Conservation (phyloP, 1,284 basidiomycete species). For the Pterulicium gracile region DNA sequence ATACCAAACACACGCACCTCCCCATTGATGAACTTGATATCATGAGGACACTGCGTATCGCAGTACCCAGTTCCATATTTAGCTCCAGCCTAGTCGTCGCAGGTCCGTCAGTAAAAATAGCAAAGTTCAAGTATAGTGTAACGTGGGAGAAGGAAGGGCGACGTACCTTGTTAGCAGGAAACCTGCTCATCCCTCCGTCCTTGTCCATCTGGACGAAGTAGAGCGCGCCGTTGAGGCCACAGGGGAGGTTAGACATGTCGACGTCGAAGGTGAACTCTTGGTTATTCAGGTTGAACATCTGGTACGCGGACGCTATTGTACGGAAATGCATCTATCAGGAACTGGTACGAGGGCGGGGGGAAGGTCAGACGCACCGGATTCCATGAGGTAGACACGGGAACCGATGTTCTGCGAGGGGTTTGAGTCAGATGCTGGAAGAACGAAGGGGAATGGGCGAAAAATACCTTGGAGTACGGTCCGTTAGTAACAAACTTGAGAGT, state of each 20-base stretch:
- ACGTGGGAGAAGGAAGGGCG: neutral
- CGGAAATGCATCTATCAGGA: neutral
- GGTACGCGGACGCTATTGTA: conserved; percentile 16
- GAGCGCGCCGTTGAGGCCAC: conserved; percentile 22
- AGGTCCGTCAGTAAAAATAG: neutral
- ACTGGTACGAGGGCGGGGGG: neutral
- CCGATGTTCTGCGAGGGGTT: conserved; percentile 41
- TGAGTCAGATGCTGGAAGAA: too few species aligned
- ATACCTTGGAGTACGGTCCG: conserved; percentile 11
- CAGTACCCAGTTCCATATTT: conserved; percentile 47
- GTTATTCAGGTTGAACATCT: conserved; percentile 31
- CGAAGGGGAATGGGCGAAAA: neutral
- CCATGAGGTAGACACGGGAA: conserved; percentile 45
- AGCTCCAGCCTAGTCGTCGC: conserved; percentile 32
- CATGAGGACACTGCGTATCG: conserved; percentile 36
- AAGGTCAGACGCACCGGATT: conserved; percentile 17
- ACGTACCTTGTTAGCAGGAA: conserved; percentile 9
- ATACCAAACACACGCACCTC: conserved; percentile 16
- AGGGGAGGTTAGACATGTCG: conserved; percentile 23
- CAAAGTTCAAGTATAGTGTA: neutral
- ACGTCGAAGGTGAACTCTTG: conserved; percentile 39
- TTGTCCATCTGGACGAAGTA: conserved; percentile 29
- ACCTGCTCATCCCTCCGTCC: conserved; percentile 30
- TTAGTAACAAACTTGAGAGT: conserved; percentile 41
- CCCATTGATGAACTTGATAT: conserved; percentile 44